A percentile compares a stretch with the other conserved stretches of the same genome.
These are phyloP conservation scores for Balakata baccata DNA, from an alignment of 345 rosid species.

Conservation along the genomic window DNA sequence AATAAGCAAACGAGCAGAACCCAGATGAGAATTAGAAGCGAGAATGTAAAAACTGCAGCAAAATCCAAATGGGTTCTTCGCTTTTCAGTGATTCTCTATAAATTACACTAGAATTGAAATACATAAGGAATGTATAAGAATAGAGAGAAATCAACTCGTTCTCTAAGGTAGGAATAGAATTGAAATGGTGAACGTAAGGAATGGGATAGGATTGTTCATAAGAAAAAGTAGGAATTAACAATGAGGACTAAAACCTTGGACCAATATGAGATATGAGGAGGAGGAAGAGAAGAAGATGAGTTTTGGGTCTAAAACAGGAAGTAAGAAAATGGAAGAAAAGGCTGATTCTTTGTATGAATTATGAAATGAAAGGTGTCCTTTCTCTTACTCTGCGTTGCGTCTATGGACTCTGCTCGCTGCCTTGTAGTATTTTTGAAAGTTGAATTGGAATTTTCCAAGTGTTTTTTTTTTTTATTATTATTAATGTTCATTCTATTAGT, in stretches of 20 bases:
- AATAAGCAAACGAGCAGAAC: conserved; percentile 18
- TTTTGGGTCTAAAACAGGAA: conserved; percentile 18
- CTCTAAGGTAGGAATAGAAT: too few species aligned
- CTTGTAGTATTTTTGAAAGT: neutral
- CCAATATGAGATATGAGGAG: conserved; percentile 2
- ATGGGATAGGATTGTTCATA: neutral
- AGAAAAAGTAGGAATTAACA: neutral
- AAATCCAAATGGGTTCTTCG: neutral
- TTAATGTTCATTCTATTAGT: too few species aligned
- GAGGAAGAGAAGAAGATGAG: conserved; percentile 23
- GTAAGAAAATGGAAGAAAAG: neutral
- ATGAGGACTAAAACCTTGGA: neutral
- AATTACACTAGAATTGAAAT: too few species aligned
- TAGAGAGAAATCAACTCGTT: neutral
- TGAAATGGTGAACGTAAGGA: neutral
- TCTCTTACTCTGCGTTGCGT: neutral
- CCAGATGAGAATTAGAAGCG: conserved; percentile 18
- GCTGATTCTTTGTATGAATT: neutral
- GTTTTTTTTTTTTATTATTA: too few species aligned
- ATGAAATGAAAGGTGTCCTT: neutral
- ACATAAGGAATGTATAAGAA: neutral
- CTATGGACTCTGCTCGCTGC: neutral
- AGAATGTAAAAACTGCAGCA: conserved; percentile 13
- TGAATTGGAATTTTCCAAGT: neutral
- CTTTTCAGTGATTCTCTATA: neutral